These are phyloP conservation scores for peach (Prunus persica) DNA, from an alignment of 306 rosid species.

Conservation along the genomic window DNA sequence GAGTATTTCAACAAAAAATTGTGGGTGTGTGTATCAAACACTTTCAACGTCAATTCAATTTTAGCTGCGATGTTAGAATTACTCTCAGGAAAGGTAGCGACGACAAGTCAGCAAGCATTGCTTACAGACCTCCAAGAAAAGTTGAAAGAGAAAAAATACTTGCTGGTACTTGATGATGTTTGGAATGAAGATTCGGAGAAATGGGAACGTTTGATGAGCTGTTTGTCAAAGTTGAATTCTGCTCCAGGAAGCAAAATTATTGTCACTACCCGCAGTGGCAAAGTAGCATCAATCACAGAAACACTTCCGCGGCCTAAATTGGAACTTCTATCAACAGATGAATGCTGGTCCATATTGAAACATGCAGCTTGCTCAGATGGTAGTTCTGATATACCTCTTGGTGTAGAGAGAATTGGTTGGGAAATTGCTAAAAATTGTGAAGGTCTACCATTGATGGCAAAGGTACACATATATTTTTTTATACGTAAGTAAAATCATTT, in stretches of 20 bases:
- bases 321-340: not conserved
- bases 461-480: too few species aligned
- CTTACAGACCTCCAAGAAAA: not conserved
- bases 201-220: too few species aligned
- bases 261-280: conserved; percentile 12
- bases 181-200: not conserved
- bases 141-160: conserved; percentile 11
- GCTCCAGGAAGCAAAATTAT: conserved; percentile 1
- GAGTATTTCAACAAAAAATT: not conserved
- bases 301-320: not conserved
- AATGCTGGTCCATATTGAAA: not conserved
- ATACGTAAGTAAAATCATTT: too few species aligned
- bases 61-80: too few species aligned
- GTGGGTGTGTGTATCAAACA: conserved; percentile 23
- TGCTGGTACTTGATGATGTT: conserved; percentile 28
- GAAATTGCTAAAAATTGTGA: not conserved
- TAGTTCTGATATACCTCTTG: not conserved
- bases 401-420: not conserved
- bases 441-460: too few species aligned
- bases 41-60: not conserved
- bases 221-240: not conserved
- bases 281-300: not conserved
- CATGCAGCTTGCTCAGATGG: not conserved
- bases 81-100: too few species aligned
- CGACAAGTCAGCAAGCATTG: not conserved